Evolutionary conservation across 768 basidiomycete species (phyloP), one percentile per base, ranked within the genome.

Genomic region (Neoboletus brunneissimus): DNA sequence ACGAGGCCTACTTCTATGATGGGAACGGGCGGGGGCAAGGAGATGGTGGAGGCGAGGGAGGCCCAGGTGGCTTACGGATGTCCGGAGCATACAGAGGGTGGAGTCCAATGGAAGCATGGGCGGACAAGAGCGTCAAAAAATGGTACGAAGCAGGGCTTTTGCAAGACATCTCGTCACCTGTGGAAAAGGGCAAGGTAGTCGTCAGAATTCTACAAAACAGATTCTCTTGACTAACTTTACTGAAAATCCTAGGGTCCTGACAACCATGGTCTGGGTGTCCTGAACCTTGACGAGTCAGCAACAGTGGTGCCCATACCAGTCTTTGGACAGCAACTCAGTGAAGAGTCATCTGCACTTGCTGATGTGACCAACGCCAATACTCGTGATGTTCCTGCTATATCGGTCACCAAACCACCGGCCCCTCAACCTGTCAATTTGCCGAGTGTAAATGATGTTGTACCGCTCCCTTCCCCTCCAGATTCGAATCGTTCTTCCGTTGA

Each of bases 81-180:
- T 81, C 81, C 5, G 95, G 93, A 31, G 87, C 93, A 66, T 97
- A 97, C 67, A 81, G 83, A 70, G 94, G 95, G 7, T 97, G 94
- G 94, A 90, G 79, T 68, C 89, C 94, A 7, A 72, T 97, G 56
- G 94, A 98, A 70, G 95, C 94, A 15, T 91, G 89, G 88, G 94
- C 92, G 47, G 95, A 97, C 74, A 80, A 81, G 62, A 94, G 93
- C 73, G 78, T 94, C 47, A 82, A 87, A 68, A 84, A 85, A 68
- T 98, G 95, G 94, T 84, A 87, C 53, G 85, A 89, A 62, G 79
- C 84, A 25, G 94, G 94, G 3, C 70, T 93, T 34, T 78, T 91
- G 34, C 71, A 83, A 29, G 83, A 84, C 49, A 54, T 73, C 37
- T 68, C 76, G 32, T 55, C 73, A 6, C 72, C 77, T 34, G 40